Evolutionary conservation across 768 basidiomycete genomes (phyloP), one percentile per base, ranked within the genome.

Genomic region (Auricularia sp.): DNA sequence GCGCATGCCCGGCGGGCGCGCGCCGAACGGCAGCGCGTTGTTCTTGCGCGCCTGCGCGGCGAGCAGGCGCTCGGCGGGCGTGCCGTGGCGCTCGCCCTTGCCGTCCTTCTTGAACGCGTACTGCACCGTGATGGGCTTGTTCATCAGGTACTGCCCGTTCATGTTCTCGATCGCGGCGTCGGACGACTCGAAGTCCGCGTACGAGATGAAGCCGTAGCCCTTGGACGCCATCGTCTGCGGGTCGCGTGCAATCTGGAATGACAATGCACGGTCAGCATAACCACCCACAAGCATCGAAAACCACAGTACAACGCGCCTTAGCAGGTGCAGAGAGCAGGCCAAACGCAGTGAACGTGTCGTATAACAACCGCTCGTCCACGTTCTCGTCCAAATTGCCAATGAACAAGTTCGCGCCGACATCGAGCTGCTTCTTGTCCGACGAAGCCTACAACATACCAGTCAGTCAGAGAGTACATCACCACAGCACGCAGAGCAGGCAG

Each of bases 71-170:
- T 99, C 97, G n/a, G 97, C 95, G 16, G 90, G 81, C 11, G 96
- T 97, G 35, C 97, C 97, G 71, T 98, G 97, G 3, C 97, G 85
- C 75, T 99, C 97, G 64, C 96, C 96, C 73, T 98, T 96, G 54
- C 93, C 94, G 71, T 98, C 97, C 78, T 98, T 98, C 78, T 99
- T 98, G 83, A 98, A 98, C 2, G 97, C 96, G 74, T 97, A 99
- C 73, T 98, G 94, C 11, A 97, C 94, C 18, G 89, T 87, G 72
- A 99, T 92, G 63, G 94, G 90, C 77, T 98, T 98, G 81, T 98
- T 98, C 89, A 95, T 95, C 59, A 98, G 81, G 84, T 93, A 98
- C 72, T 98, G 95, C 44, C 87, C 86, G 69, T 98, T 95, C 96
- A 98, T 98, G 10, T 92, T 85, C 74, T 98, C 97, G 64, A 96